Base-by-base conservation (phyloP, 257 asterid genomes). In the Vinca minor region DNA sequence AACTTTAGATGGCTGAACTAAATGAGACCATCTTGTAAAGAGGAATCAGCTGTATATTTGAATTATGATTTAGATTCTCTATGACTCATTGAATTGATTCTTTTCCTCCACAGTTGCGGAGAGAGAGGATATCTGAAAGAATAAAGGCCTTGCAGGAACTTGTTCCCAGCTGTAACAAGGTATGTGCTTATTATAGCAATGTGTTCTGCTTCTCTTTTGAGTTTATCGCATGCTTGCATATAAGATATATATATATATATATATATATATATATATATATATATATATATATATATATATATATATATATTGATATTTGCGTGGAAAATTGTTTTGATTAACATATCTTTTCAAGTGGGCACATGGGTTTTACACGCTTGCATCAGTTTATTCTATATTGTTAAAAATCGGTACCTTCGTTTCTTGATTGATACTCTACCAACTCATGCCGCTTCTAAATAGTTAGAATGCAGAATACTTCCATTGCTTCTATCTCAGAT, bases 161-260 rank as follows among this genome's bases (percentile, higher is more conserved):
- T 59, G 96, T 89, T 73, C 95, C 96, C 68, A 84, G 95, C 86
- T 86, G 95, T 79, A 89, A 83, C 78, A 89, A 89, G 93, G 96
- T 89, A 53, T 66, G 82, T 64, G 4, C 36, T 8, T 17, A 61
- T 38, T 11, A 14, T 59, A n/a, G 48, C n/a, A 17, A 42, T 42
- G 18, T 11, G 15, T 29, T 14, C 39, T 55, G n/a, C n/a, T n/a
- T n/a, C 34, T 14, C 25, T 10, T 5, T 23, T 4, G 29, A 6
- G 39, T n/a, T n/a, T n/a, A n/a, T n/a, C n/a, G n/a, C n/a, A n/a
- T n/a, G n/a, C n/a, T n/a, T n/a, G n/a, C n/a, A n/a, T n/a, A n/a
- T n/a, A n/a, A n/a, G n/a, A n/a, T n/a, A n/a, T n/a, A n/a, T n/a
- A n/a, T n/a, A n/a, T n/a, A n/a, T n/a, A n/a, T n/a, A n/a, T n/a